A percentile compares a stretch with the other conserved stretches of the same genome.
These are phyloP conservation scores for Phoma sp. DNA, from an alignment of 2,329 filamentous ascomycete species.

Conservation along the genomic window DNA sequence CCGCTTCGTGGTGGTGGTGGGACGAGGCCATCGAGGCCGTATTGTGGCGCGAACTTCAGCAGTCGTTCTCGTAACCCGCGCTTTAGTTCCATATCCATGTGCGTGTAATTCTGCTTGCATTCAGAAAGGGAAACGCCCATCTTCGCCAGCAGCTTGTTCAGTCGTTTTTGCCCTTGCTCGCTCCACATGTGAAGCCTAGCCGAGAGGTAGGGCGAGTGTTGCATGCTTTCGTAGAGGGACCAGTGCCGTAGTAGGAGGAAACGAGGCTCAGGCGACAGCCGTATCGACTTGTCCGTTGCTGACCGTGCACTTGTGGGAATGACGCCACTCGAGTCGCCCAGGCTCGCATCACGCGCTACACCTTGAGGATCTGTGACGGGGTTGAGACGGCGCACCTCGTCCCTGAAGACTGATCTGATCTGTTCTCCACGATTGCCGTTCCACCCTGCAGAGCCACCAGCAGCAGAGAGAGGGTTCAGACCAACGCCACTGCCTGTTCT, in stretches of 20 bases:
- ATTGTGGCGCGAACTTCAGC: slow-evolving; percentile 88
- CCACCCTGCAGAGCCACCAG: slow-evolving; percentile 71
- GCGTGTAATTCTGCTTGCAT: slow-evolving; percentile 93
- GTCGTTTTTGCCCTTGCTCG: slow-evolving; percentile 81
- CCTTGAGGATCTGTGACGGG: slow-evolving; percentile 69
- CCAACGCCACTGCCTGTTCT: slow-evolving; percentile 82
- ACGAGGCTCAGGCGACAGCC: slow-evolving; percentile 89
- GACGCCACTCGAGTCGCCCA: slow-evolving; percentile 74
- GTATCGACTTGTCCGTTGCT: slow-evolving; percentile 89
- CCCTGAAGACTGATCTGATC: slow-evolving; percentile 83
- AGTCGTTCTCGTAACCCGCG: slow-evolving; percentile 83
- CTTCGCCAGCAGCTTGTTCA: slow-evolving; percentile 94
- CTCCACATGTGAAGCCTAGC: slow-evolving; percentile 94
- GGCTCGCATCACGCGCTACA: slow-evolving; percentile 64
- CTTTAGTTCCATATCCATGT: slow-evolving; percentile 98
- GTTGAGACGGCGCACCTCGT: slow-evolving; percentile 93
- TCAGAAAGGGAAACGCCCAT: slow-evolving; percentile 96
- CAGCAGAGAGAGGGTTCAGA: slow-evolving; percentile 61
- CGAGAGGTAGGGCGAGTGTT: slow-evolving; percentile 94
- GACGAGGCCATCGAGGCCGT: slow-evolving; percentile 92
- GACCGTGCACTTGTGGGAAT: slow-evolving; percentile 88
- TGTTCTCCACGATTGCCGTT: slow-evolving; percentile 81
- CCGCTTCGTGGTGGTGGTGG: slow-evolving; percentile 69
- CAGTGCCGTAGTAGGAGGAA: slow-evolving; percentile 94
- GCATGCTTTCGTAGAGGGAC: slow-evolving; percentile 98